phyloP scores from a whole-genome alignment of 257 asterid species.

The Scutellaria barbata region DNA sequence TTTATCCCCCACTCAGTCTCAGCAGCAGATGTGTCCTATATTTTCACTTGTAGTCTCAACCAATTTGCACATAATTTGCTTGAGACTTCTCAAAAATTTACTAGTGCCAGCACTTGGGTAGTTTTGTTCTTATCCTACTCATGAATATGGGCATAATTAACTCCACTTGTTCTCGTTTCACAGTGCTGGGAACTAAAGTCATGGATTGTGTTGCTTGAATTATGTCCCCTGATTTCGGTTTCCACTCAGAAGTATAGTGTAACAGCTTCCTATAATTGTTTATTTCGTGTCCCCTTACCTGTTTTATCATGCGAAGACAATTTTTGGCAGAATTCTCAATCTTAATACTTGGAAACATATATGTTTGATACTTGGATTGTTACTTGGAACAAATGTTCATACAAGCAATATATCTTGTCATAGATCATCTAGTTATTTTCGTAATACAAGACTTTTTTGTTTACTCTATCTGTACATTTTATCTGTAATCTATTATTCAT shows the following conservation, averaged over 20 bases:
- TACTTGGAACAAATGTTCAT: not conserved
- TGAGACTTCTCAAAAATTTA: not conserved
- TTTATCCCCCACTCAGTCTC: not conserved
- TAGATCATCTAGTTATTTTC: not conserved
- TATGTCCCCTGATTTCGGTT: not conserved
- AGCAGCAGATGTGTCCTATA: not conserved
- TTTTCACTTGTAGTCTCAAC: not conserved
- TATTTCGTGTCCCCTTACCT: no score
- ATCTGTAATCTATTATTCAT: not conserved
- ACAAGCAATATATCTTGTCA: not conserved
- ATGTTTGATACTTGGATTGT: not conserved
- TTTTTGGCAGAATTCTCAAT: not conserved
- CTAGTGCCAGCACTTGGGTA: not conserved
- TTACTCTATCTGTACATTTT: not conserved
- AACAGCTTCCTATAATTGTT: no score
- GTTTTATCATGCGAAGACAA: no score
- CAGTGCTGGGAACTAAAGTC: not conserved
- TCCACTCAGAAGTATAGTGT: no score
- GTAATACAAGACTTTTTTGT: not conserved
- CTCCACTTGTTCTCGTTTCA: not conserved
- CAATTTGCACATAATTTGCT: not conserved
- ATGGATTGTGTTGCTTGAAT: not conserved
- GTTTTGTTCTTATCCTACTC: not conserved
- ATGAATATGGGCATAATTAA: not conserved
- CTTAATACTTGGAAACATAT: not conserved